Evolutionary conservation across 306 rosid genomes (phyloP).

Genomic region (Leucaena leucocephala): DNA sequence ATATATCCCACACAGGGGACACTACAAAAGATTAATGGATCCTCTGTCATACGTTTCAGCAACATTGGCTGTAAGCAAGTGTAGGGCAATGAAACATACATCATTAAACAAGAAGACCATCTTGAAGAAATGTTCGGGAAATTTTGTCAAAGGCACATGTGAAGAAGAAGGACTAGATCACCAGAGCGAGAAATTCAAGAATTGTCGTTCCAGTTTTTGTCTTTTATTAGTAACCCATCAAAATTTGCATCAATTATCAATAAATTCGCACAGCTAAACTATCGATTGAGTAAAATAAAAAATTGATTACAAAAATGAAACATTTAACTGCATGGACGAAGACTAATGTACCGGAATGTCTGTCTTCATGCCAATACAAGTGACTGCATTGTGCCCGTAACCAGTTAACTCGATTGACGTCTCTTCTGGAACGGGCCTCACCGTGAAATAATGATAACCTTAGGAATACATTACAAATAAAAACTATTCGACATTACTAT

Average conservation of each 20-base stretch:
- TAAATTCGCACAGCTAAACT: not conserved
- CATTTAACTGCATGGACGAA: slow-evolving; percentile 28
- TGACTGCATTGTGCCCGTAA: slow-evolving; percentile 83
- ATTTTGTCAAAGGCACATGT: slow-evolving; percentile 24
- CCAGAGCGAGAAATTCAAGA: slow-evolving; percentile 6
- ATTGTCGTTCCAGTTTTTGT: slow-evolving; percentile 6
- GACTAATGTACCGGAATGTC: slow-evolving; percentile 74
- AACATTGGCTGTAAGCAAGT: slow-evolving; percentile 35
- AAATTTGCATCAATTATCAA: slow-evolving; percentile 14
- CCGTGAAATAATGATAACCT: slow-evolving; percentile 50
- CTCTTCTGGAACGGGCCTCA: slow-evolving; percentile 96
- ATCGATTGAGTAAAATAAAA: not conserved
- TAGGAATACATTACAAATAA: slow-evolving; percentile 16
- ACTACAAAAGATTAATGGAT: slow-evolving; percentile 28
- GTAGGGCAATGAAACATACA: slow-evolving; percentile 34
- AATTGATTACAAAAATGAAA: not conserved
- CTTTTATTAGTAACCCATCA: not conserved
- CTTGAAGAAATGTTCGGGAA: slow-evolving; percentile 30
- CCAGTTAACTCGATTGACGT: slow-evolving; percentile 73
- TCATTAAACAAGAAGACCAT: slow-evolving; percentile 41
- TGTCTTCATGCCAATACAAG: slow-evolving; percentile 92
- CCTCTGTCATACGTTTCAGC: slow-evolving; percentile 29
- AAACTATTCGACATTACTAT: not conserved
- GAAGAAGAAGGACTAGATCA: slow-evolving; percentile 9
- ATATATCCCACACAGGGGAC: slow-evolving; percentile 31